Conservation (phyloP, 169 alveolate genomes). For the Theileria equi region DNA sequence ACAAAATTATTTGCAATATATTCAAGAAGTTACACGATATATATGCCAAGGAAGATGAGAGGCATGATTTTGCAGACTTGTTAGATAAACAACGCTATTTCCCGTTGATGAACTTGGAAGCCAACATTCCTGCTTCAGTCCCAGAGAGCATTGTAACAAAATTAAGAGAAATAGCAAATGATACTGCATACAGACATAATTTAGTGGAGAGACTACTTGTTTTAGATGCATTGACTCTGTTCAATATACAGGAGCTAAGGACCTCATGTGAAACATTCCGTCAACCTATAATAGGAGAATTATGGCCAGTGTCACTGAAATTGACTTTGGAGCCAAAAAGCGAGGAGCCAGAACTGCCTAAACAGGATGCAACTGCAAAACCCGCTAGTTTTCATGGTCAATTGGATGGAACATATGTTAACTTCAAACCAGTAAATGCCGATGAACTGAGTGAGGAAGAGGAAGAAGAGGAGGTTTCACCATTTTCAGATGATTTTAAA, state of each 20-base stretch:
- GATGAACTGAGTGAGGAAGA: no score
- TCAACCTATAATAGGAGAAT: conserved; percentile 21
- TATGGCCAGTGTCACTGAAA: conserved; percentile 18
- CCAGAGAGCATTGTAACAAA: conserved; percentile 11
- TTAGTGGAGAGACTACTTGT: conserved; percentile 24
- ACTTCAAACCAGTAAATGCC: no score
- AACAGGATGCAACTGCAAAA: no score
- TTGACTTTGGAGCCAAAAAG: no score
- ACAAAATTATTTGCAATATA: conserved; percentile 32
- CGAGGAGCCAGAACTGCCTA: no score
- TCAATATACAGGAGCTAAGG: conserved; percentile 32
- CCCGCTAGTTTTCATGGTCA: no score
- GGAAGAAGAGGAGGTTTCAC: no score
- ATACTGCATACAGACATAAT: conserved; percentile 7
- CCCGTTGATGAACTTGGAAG: conserved; percentile 23
- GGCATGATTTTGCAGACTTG: background rate
- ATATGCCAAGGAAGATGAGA: conserved; percentile 7
- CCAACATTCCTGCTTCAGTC: conserved; percentile 23
- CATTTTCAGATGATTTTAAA: no score
- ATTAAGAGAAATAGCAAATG: conserved; percentile 20
- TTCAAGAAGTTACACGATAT: conserved; percentile 20
- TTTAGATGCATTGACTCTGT: conserved; percentile 17
- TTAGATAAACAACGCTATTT: background rate
- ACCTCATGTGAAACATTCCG: conserved; percentile 8
- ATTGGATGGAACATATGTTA: no score